A percentile compares a stretch with the other conserved stretches of the same genome.
Evolutionary conservation across 2,329 filamentous ascomycete genomes (phyloP).

Genomic region (Raffaelea albimanens): DNA sequence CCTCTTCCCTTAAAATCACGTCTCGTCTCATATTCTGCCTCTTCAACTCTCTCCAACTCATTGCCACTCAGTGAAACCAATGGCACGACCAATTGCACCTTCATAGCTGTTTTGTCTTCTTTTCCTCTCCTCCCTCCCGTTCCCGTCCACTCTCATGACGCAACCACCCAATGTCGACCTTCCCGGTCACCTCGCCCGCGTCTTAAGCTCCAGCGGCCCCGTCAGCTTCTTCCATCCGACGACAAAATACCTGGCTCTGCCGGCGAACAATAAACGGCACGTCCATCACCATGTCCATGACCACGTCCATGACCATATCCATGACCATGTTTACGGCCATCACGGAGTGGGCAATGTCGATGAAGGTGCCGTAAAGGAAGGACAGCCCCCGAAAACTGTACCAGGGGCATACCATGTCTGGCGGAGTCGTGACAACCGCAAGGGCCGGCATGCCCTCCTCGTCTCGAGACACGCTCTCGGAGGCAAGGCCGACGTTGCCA

Average conservation of each 20-base stretch:
- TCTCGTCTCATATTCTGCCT: too few species aligned
- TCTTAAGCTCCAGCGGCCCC: not conserved
- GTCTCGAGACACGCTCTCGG: conserved; percentile 14
- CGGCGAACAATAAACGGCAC: not conserved
- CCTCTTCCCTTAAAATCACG: too few species aligned
- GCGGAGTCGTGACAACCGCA: conserved; percentile 33
- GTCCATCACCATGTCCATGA: not conserved
- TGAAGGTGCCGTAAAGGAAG: not conserved
- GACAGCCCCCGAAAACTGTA: not conserved
- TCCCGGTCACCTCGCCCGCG: too few species aligned
- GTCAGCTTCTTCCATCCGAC: conserved; percentile 14
- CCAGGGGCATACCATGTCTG: conserved; percentile 24
- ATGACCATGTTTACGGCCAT: not conserved
- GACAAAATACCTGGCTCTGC: conserved; percentile 11
- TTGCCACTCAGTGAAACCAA: too few species aligned
- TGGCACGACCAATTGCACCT: too few species aligned
- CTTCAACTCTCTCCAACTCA: too few species aligned
- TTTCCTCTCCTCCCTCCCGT: too few species aligned
- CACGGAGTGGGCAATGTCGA: not conserved
- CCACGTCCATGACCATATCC: not conserved
- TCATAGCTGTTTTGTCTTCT: too few species aligned
- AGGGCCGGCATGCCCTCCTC: conserved; percentile 27
- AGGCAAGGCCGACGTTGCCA: not conserved
- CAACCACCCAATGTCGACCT: too few species aligned
- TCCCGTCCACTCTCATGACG: too few species aligned